Conservation (phyloP, 140 eudicot species). For the Flaveria floridana region DNA sequence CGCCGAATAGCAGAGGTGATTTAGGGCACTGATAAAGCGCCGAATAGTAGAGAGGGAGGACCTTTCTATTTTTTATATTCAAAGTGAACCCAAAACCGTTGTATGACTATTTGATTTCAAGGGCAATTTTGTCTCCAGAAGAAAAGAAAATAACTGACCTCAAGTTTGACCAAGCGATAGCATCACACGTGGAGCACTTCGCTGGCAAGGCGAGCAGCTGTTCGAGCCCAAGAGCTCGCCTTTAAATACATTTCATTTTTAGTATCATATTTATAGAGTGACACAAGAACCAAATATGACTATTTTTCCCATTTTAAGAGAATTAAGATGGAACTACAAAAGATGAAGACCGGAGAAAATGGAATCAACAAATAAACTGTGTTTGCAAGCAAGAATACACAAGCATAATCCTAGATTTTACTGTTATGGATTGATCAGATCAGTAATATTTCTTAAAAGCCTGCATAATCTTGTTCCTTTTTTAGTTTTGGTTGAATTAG, state of each 20-base stretch:
- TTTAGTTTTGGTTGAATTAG: not conserved
- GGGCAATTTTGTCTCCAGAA: not conserved
- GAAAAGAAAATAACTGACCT: not conserved
- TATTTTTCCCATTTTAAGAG: conserved; percentile 2
- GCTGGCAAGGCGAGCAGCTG: not conserved
- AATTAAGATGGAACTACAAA: not conserved
- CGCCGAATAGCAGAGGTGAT: not conserved
- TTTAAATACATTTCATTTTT: not conserved
- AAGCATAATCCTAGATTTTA: not conserved
- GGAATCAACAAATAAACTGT: not conserved
- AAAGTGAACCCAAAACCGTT: not conserved
- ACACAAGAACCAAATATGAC: conserved; percentile 1
- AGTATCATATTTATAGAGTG: not conserved
- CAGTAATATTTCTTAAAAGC: conserved; percentile 8
- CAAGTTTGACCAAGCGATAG: conserved; percentile 5
- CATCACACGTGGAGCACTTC: not conserved
- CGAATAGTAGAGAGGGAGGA: not conserved
- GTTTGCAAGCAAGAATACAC: conserved; percentile 10
- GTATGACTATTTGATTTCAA: not conserved
- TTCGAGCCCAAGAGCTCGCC: not conserved
- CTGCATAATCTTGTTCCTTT: conserved; percentile 1
- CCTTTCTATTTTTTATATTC: not conserved
- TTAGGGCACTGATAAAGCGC: too few relatives aligned
- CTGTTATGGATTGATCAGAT: conserved; percentile 1
- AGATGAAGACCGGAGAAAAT: conserved; percentile 2